Conservation (phyloP, 1,284 basidiomycete genomes). For the Ceratobasidium sp. region DNA sequence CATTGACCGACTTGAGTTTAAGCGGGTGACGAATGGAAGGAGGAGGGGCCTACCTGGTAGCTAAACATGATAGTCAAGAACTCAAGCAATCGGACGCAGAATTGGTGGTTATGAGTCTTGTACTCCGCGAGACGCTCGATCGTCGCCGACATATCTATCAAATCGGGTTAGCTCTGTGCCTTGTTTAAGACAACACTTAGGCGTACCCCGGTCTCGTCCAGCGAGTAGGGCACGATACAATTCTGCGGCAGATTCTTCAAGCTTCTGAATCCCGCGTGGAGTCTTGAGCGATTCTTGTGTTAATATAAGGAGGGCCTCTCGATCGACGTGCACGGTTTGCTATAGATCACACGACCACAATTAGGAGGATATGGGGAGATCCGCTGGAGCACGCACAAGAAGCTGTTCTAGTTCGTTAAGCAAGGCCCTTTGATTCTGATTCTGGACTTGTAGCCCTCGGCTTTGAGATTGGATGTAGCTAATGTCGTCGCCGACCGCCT, state of each 20-base stretch:
- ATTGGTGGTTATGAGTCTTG: slow-evolving; percentile 86
- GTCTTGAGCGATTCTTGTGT: slow-evolving; percentile 90
- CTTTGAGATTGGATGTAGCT: slow-evolving; percentile 97
- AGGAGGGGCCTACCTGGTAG: slow-evolving; percentile 72
- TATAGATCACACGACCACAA: slow-evolving; percentile 55
- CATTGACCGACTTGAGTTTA: not conserved
- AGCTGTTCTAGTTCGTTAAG: slow-evolving; percentile 87
- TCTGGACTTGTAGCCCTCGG: slow-evolving; percentile 96
- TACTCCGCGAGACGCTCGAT: slow-evolving; percentile 94
- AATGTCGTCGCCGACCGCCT: slow-evolving; percentile 97
- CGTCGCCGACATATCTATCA: slow-evolving; percentile 91
- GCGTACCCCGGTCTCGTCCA: slow-evolving; percentile 84
- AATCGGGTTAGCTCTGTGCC: not conserved
- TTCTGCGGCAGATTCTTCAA: slow-evolving; percentile 87
- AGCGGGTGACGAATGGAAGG: slow-evolving; percentile 8
- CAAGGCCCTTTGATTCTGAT: slow-evolving; percentile 91
- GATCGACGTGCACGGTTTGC: slow-evolving; percentile 94
- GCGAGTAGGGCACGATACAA: slow-evolving; percentile 97
- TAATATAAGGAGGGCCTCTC: slow-evolving; percentile 79
- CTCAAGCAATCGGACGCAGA: slow-evolving; percentile 91
- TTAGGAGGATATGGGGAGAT: slow-evolving; percentile 32
- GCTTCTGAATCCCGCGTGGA: slow-evolving; percentile 75
- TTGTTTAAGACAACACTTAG: not conserved
- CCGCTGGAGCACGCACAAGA: slow-evolving; percentile 66
- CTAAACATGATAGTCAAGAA: slow-evolving; percentile 92